Evolutionary conservation across 257 asterid genomes (phyloP).

Genomic region (Asclepias syriaca): DNA sequence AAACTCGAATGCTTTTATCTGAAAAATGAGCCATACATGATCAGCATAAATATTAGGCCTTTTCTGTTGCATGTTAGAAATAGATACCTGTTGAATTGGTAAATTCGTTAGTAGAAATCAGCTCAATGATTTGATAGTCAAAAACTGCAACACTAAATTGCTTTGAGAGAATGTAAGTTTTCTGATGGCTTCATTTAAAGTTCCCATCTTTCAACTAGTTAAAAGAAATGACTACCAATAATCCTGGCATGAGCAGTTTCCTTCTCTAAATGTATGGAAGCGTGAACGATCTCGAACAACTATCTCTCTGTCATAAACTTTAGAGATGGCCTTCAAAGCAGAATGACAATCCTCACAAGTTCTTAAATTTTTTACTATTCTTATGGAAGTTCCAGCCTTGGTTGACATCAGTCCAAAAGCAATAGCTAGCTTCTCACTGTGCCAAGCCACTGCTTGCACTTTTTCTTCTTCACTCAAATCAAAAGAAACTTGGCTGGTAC

Average conservation of each 20-base stretch:
- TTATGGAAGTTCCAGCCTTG: constrained; percentile 26
- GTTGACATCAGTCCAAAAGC: constrained; percentile 51
- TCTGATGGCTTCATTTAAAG: not conserved
- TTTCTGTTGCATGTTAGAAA: not conserved
- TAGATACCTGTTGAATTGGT: not conserved
- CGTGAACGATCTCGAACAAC: constrained; percentile 53
- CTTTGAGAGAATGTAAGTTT: not conserved
- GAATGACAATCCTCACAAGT: constrained; percentile 64
- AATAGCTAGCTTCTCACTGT: constrained; percentile 61
- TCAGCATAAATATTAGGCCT: not conserved
- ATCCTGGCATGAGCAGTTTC: constrained; percentile 57
- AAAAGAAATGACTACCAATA: constrained; percentile 36
- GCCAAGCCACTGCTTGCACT: constrained; percentile 62
- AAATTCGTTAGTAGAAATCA: not conserved
- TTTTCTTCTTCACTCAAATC: constrained; percentile 58
- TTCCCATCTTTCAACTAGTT: not conserved
- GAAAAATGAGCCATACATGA: not conserved
- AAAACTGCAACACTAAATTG: not conserved
- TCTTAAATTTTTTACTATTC: constrained; percentile 52
- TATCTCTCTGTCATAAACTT: constrained; percentile 53
- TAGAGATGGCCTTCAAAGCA: constrained; percentile 46
- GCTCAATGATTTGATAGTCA: not conserved
- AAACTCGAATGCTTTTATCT: not conserved
- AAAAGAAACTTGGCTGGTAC: constrained; percentile 45
- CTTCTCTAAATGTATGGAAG: constrained; percentile 45